These are phyloP conservation scores for Priceomyces medius DNA, from an alignment of 805 yeast genomes.

Conservation along the genomic window DNA sequence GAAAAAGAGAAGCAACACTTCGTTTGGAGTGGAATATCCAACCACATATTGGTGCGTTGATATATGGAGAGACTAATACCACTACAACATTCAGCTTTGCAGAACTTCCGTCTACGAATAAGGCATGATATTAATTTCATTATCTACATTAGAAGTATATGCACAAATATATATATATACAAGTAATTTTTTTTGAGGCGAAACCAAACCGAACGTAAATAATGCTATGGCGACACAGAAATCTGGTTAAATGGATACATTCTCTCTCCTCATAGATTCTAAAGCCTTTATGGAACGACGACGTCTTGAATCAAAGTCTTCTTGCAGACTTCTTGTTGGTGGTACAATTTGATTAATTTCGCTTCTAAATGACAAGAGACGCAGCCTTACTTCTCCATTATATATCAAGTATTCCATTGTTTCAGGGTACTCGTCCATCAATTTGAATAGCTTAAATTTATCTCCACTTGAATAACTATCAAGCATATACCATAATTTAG, in stretches of 20 bases:
- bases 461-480: slow-evolving; percentile 17
- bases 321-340: slow-evolving; percentile 16
- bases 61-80: slow-evolving; percentile 56
- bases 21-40: slow-evolving; percentile 88
- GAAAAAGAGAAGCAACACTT: slow-evolving; percentile 64
- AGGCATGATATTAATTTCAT: not conserved
- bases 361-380: slow-evolving; percentile 21
- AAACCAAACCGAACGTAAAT: too few species aligned
- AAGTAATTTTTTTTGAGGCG: slow-evolving; percentile 1
- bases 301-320: slow-evolving; percentile 20
- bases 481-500: slow-evolving; percentile 16
- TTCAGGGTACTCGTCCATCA: slow-evolving; percentile 35
- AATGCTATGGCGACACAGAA: too few species aligned
- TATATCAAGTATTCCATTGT: slow-evolving; percentile 30
- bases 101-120: slow-evolving; percentile 9
- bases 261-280: slow-evolving; percentile 9
- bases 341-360: slow-evolving; percentile 20
- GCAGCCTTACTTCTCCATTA: slow-evolving; percentile 17
- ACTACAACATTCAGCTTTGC: slow-evolving; percentile 32
- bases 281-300: slow-evolving; percentile 25
- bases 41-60: slow-evolving; percentile 81
- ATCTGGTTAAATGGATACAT: slow-evolving; percentile 1
- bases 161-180: slow-evolving; percentile 7
- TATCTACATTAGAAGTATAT: not conserved
- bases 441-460: slow-evolving; percentile 19